These are phyloP conservation scores for Dothistroma septosporum DNA, from an alignment of 2,329 filamentous ascomycete genomes.

Conservation along the genomic window DNA sequence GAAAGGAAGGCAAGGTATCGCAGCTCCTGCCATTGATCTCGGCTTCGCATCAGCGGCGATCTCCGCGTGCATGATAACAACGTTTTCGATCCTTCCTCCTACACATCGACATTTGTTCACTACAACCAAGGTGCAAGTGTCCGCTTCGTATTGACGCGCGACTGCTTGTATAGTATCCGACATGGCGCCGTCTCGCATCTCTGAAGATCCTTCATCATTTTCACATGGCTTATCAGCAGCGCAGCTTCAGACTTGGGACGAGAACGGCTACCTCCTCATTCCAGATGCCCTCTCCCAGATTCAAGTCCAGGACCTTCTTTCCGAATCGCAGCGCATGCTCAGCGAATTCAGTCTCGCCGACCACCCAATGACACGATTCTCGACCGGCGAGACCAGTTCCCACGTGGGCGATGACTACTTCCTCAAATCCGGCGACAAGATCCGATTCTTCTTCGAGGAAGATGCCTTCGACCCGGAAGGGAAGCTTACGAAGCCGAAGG, in stretches of 20 bases:
- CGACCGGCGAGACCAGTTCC: conserved; percentile 67
- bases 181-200: conserved; percentile 29
- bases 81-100: background rate
- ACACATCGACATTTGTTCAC: background rate
- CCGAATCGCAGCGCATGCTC: conserved; percentile 71
- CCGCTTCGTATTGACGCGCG: background rate
- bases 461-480: conserved; percentile 70
- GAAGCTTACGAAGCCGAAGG: conserved; percentile 70
- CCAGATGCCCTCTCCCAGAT: conserved; percentile 65
- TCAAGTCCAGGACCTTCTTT: conserved; percentile 65
- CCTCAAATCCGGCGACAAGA: conserved; percentile 79
- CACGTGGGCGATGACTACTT: conserved; percentile 97
- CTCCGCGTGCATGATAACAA: background rate
- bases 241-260: conserved; percentile 68
- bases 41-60: background rate
- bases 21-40: background rate
- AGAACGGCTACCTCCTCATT: conserved; percentile 87
- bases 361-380: conserved; percentile 92
- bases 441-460: conserved; percentile 96
- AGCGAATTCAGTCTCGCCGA: conserved; percentile 69
- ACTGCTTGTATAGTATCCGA: background rate
- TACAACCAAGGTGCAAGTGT: background rate
- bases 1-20: background rate
- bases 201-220: conserved; percentile 25
- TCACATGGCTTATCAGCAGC: conserved; percentile 60